These are phyloP conservation scores for Colletotrichum musicola DNA, from an alignment of 2,329 filamentous ascomycete genomes.

Conservation along the genomic window DNA sequence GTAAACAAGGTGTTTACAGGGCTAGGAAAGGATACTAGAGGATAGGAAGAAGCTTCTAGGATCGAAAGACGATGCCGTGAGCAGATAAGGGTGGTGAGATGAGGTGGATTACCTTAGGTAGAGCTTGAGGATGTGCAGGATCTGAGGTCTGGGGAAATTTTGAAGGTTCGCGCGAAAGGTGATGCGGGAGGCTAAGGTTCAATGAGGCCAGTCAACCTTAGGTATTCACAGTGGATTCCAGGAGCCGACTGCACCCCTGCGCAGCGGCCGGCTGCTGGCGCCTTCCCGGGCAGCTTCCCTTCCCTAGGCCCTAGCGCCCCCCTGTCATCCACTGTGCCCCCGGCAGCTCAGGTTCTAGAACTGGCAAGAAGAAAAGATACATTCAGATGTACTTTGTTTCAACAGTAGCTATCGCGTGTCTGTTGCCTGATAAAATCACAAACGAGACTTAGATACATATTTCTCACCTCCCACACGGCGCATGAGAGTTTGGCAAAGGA, in stretches of 20 bases:
- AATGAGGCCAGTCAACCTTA: not conserved
- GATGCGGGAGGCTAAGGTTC: slow-evolving; percentile 1
- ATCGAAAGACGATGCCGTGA: slow-evolving; percentile 29
- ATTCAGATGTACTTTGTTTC: slow-evolving; percentile 20
- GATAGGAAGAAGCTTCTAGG: slow-evolving; percentile 17
- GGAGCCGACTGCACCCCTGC: slow-evolving; percentile 32
- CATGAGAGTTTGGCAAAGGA: too few relatives aligned
- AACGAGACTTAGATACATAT: too few relatives aligned
- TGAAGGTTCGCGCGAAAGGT: slow-evolving; percentile 19
- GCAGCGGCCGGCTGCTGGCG: slow-evolving; percentile 18
- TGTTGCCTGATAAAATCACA: not conserved
- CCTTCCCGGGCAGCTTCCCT: slow-evolving; percentile 11
- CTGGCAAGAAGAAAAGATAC: slow-evolving; percentile 38
- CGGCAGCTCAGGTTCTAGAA: slow-evolving; percentile 35
- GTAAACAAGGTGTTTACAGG: slow-evolving; percentile 18
- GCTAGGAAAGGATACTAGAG: slow-evolving; percentile 19
- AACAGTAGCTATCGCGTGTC: not conserved
- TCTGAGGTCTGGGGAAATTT: slow-evolving; percentile 15
- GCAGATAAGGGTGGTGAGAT: slow-evolving; percentile 2
- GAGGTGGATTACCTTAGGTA: not conserved
- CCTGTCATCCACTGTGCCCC: slow-evolving; percentile 16
- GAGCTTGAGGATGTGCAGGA: slow-evolving; percentile 22
- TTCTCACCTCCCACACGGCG: too few relatives aligned
- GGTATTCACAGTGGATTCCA: slow-evolving; percentile 23
- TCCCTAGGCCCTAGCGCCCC: slow-evolving; percentile 15